A percentile compares a stretch with the other conserved stretches of the same genome.
Conservation (phyloP, 2,329 filamentous ascomycete genomes). For the Fusarium sp. region DNA sequence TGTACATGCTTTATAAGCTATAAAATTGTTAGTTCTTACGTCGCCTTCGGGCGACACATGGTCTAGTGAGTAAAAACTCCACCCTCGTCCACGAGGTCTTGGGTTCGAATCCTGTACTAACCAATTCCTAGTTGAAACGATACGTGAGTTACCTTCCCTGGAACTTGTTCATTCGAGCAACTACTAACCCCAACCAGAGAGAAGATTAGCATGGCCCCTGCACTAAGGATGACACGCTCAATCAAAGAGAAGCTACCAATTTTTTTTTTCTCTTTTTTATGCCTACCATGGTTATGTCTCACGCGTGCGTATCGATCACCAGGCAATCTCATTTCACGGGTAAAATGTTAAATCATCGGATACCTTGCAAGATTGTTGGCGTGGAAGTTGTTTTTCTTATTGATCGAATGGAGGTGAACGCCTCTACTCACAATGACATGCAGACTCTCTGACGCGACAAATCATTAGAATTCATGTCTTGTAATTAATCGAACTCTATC, state of each 20-base stretch:
- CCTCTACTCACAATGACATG: neutral
- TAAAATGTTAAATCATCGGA: too few species aligned
- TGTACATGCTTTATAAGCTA: neutral
- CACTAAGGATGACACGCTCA: slow-evolving; percentile 80
- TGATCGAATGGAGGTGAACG: neutral
- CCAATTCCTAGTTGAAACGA: neutral
- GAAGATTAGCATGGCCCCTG: slow-evolving; percentile 87
- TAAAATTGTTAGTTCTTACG: neutral
- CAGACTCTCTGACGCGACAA: neutral
- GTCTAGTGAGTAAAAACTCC: neutral
- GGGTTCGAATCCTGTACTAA: neutral
- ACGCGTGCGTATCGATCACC: too few species aligned
- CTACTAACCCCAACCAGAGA: slow-evolving; percentile 44
- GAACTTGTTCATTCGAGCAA: too few species aligned
- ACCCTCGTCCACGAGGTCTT: neutral
- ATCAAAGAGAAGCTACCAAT: slow-evolving; percentile 37
- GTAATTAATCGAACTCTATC: slow-evolving; percentile 24
- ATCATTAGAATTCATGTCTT: neutral
- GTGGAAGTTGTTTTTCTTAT: neutral
- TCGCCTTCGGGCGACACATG: neutral
- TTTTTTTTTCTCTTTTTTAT: slow-evolving; percentile 1
- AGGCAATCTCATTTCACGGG: too few species aligned
- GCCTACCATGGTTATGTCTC: too few species aligned
- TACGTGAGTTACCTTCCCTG: neutral
- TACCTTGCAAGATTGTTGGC: neutral